phyloP scores from a whole-genome alignment of 306 rosid genomes.

The Trifolium fragiferum region DNA sequence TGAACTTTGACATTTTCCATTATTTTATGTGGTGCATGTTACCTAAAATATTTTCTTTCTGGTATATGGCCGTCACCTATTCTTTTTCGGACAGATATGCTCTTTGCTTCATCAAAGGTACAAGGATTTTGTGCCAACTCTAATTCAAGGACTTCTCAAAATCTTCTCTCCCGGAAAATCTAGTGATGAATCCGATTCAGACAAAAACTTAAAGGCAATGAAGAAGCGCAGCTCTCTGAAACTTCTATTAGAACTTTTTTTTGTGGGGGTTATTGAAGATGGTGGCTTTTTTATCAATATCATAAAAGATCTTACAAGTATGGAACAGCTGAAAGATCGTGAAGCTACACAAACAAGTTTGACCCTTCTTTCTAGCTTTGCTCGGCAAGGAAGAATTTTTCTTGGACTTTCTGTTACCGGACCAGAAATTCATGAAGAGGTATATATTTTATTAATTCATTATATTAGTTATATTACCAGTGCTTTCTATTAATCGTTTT shows the following conservation, averaged over 20 bases:
- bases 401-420: slow-evolving; percentile 79
- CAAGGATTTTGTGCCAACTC: slow-evolving; percentile 89
- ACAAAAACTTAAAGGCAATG: slow-evolving; percentile 92
- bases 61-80: slow-evolving; percentile 23
- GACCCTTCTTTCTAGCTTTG: slow-evolving; percentile 99
- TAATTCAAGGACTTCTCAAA: slow-evolving; percentile 93
- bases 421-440: slow-evolving; percentile 89
- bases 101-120: slow-evolving; percentile 99
- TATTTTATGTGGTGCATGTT: slow-evolving; percentile 16
- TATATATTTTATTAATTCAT: slow-evolving; percentile 40
- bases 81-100: slow-evolving; percentile 67
- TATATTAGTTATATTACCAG: slow-evolving; percentile 23
- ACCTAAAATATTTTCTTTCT: slow-evolving; percentile 33
- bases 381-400: slow-evolving; percentile 95
- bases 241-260: slow-evolving; percentile 88
- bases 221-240: slow-evolving; percentile 94
- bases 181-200: slow-evolving; percentile 81
- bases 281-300: slow-evolving; percentile 75
- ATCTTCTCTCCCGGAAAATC: slow-evolving; percentile 88
- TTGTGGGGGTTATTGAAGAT: slow-evolving; percentile 95
- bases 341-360: slow-evolving; percentile 93
- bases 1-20: slow-evolving; percentile 4
- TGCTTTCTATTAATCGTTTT: slow-evolving; percentile 4
- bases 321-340: slow-evolving; percentile 89
- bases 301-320: slow-evolving; percentile 85